Evolutionary conservation across 2,329 filamentous ascomycete genomes (phyloP).

Genomic region (Aspergillus thermomutatus): DNA sequence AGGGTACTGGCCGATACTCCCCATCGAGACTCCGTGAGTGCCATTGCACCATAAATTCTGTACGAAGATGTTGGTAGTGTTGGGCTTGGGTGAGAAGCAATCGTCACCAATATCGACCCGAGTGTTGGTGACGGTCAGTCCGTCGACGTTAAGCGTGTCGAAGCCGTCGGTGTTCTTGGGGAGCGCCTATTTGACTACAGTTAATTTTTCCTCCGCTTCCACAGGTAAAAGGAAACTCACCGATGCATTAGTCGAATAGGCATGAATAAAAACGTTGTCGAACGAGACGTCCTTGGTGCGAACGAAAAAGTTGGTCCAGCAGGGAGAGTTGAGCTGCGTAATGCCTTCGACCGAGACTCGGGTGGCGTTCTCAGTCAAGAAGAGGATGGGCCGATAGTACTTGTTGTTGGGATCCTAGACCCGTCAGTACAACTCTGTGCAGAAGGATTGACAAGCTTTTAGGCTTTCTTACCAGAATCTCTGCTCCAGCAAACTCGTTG

Average conservation of each 20-base stretch:
- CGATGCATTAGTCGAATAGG: constrained; percentile 48
- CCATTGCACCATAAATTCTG: constrained; percentile 61
- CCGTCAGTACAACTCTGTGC: not conserved
- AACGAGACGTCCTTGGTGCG: constrained; percentile 55
- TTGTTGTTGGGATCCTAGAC: constrained; percentile 49
- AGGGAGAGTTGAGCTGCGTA: constrained; percentile 58
- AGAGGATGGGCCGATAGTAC: constrained; percentile 59
- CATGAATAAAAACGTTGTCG: constrained; percentile 54
- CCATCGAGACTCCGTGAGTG: constrained; percentile 57
- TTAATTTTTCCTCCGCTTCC: not conserved
- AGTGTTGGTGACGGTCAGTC: constrained; percentile 49
- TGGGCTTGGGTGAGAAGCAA: constrained; percentile 61
- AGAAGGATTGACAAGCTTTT: not conserved
- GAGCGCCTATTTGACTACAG: constrained; percentile 30
- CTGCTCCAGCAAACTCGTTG: constrained; percentile 45
- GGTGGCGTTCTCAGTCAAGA: constrained; percentile 60
- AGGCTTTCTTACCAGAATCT: constrained; percentile 28
- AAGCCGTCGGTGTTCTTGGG: constrained; percentile 64
- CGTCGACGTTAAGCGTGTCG: constrained; percentile 57
- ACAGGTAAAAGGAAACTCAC: constrained; percentile 12
- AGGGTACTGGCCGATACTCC: constrained; percentile 56
- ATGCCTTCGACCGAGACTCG: constrained; percentile 57
- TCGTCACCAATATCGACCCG: constrained; percentile 58
- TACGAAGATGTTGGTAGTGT: constrained; percentile 56
- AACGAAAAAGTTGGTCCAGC: constrained; percentile 63